Conservation (phyloP, 169 alveolate genomes). For the Plasmodium ovale region DNA sequence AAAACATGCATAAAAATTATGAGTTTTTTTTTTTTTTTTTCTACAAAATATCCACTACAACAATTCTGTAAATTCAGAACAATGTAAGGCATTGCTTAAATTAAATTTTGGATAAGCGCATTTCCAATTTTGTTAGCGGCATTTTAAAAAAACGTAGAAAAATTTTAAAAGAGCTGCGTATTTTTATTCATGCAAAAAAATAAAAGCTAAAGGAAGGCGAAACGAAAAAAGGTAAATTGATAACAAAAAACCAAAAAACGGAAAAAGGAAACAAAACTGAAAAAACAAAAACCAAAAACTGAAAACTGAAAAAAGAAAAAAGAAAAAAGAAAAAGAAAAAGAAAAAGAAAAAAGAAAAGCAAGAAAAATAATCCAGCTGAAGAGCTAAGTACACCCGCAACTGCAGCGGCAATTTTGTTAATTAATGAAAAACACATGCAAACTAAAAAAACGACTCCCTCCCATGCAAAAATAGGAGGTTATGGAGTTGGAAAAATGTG, state of each 20-base stretch:
- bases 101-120: no score
- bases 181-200: background rate
- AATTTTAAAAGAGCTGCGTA: background rate
- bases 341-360: background rate
- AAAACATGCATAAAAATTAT: no score
- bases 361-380: no score
- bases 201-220: no score
- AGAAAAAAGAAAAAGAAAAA: background rate
- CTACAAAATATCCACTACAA: no score
- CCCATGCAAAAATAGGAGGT: background rate
- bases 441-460: background rate
- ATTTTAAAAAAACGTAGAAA: constrained; percentile 2
- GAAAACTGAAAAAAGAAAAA: background rate
- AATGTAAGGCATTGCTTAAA: no score
- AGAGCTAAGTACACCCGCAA: background rate
- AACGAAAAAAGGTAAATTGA: background rate
- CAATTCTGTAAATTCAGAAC: no score
- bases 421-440: background rate
- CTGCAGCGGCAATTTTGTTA: background rate
- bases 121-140: no score
- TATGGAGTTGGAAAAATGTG: background rate
- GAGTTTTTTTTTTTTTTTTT: no score
- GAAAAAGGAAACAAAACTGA: background rate
- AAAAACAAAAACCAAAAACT: background rate
- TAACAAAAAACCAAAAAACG: background rate